Evolutionary conservation across 1,284 basidiomycete species (phyloP), one percentile per base, ranked within the genome.

Genomic region (Cerrena zonata): DNA sequence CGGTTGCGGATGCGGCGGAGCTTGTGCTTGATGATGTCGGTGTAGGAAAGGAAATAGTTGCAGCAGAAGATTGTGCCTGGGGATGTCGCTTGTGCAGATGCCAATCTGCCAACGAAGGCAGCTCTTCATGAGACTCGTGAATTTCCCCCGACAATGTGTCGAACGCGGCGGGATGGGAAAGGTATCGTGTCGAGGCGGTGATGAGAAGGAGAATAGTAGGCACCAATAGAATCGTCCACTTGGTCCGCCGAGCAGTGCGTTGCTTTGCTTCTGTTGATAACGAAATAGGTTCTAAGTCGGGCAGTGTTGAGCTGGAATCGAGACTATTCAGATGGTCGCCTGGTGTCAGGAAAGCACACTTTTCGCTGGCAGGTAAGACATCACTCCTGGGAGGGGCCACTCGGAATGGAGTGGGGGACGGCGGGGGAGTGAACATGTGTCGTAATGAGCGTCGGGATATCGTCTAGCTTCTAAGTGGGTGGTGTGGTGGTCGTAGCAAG

Each of bases 191-290:
- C 15, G 73, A 77, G 10, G 69, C 60, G 3, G 79, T 78, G 52
- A 86, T 72, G 39, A 80, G 52, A 30, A 81, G 61, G 47, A 87
- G 71, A 21, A 70, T 56, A 10, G 80, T 54, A 11, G 83, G 83
- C 2, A 84, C 71, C 34, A 81, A 55, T 39, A 86, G 54, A 44
- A 81, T 70, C 2, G 75, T 68, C 73, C 74, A 78, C 56, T 69
- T 65, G 54, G 71, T 73, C 22, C 73, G 67, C 26, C 74, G 71
- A 7, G 69, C 73, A 13, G 65, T 65, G 18, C 67, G 65, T 47
- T 65, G 71, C 63, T 78, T 82, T 52, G 61, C 45, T 11, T 22
- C 42, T 41, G 43, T 12, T 18, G 12, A 10, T 48, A 41, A 5
- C 25, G 13, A 42, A 39, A 36, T n/a, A n/a, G 2, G 53, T 51